These are phyloP conservation scores for Mycena galopus DNA, from an alignment of 768 basidiomycete species.

Conservation along the genomic window DNA sequence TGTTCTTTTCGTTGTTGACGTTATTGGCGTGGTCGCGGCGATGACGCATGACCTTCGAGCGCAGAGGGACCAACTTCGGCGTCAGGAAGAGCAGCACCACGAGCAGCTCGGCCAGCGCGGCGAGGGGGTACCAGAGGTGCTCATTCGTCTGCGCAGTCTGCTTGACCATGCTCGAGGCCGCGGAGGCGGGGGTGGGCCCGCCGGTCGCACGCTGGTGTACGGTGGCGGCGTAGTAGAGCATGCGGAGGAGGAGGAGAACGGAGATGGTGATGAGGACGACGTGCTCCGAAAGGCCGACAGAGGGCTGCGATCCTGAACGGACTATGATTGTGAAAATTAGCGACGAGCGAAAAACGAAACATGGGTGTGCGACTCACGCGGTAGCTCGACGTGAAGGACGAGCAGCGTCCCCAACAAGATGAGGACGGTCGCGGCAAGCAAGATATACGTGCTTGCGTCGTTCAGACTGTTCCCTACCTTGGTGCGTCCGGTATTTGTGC, in stretches of 20 bases:
- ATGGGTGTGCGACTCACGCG: constrained; percentile 7
- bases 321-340: neutral
- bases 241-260: constrained; percentile 31
- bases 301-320: neutral
- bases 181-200: constrained; percentile 10
- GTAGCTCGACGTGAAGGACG: constrained; percentile 20
- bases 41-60: constrained; percentile 6
- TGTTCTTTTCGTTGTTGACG: neutral
- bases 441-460: constrained; percentile 25
- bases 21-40: neutral
- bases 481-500: constrained; percentile 20
- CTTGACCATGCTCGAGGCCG: neutral
- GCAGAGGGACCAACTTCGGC: constrained; percentile 21
- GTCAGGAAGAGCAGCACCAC: constrained; percentile 26
- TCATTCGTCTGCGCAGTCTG: constrained; percentile 24
- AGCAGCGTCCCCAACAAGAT: constrained; percentile 10
- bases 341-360: neutral
- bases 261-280: constrained; percentile 22
- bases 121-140: constrained; percentile 36
- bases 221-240: constrained; percentile 30
- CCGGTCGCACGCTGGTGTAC: constrained; percentile 30
- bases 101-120: constrained; percentile 33
- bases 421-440: constrained; percentile 28
- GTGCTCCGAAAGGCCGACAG: neutral
- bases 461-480: constrained; percentile 11